Conservation (phyloP, 768 basidiomycete species). For the Neoboletus brunneissimus region DNA sequence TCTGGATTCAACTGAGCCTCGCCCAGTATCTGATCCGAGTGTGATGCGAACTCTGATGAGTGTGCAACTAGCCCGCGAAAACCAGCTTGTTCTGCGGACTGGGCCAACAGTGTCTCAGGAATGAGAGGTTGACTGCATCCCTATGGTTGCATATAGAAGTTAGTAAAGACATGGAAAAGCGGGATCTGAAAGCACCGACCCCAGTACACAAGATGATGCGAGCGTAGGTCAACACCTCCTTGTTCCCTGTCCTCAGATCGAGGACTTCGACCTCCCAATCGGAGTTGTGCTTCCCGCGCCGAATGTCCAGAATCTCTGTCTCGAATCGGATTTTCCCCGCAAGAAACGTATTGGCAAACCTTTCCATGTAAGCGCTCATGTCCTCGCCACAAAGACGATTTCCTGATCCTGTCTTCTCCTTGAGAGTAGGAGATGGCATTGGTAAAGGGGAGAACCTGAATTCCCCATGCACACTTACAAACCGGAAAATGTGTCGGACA, state of each 20-base stretch:
- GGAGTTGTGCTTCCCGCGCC: constrained; percentile 27
- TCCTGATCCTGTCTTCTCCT: constrained; percentile 34
- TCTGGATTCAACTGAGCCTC: constrained; percentile 19
- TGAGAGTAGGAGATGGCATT: constrained; percentile 47
- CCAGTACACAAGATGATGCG: constrained; percentile 60
- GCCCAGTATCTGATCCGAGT: constrained; percentile 40
- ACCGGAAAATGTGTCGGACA: neutral
- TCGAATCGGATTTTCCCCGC: constrained; percentile 42
- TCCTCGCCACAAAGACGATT: constrained; percentile 53
- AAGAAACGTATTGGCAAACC: constrained; percentile 48
- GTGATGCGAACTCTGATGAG: constrained; percentile 45
- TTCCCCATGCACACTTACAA: constrained; percentile 60
- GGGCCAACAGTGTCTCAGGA: constrained; percentile 36
- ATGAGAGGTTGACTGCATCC: constrained; percentile 53
- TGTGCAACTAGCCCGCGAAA: constrained; percentile 52
- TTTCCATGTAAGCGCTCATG: constrained; percentile 55
- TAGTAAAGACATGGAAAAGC: neutral
- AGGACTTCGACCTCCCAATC: constrained; percentile 47
- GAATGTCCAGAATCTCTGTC: constrained; percentile 48
- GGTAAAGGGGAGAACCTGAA: constrained; percentile 54
- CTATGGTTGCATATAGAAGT: constrained; percentile 29
- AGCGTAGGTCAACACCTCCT: constrained; percentile 40
- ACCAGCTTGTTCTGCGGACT: constrained; percentile 35
- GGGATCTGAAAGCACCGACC: constrained; percentile 28
- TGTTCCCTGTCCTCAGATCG: constrained; percentile 17